Evolutionary conservation across 2,329 filamentous ascomycete species (phyloP).

Genomic region (Nemania sp.): DNA sequence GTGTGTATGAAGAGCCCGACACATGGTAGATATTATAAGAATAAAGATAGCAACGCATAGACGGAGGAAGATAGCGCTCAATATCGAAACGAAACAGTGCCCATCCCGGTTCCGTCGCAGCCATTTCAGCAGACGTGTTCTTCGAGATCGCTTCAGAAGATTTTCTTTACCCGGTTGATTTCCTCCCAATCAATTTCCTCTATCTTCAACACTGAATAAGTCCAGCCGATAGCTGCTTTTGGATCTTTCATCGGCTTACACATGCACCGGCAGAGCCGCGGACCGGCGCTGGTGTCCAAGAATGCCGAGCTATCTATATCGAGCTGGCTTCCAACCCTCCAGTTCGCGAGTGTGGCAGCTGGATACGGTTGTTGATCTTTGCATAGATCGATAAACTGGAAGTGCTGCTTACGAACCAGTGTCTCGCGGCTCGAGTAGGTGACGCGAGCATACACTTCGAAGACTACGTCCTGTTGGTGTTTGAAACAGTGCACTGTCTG

Average conservation of each 20-base stretch:
- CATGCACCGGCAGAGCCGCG: slow-evolving; percentile 37
- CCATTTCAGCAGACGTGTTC: background rate
- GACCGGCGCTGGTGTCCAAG: slow-evolving; percentile 24
- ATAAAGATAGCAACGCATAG: too few species aligned
- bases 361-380: slow-evolving; percentile 59
- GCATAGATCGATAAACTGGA: slow-evolving; percentile 67
- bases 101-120: background rate
- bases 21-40: too few species aligned
- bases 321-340: slow-evolving; percentile 35
- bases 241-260: slow-evolving; percentile 36
- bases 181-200: slow-evolving; percentile 34
- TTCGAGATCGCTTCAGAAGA: slow-evolving; percentile 16
- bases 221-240: slow-evolving; percentile 34
- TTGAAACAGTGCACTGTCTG: slow-evolving; percentile 45
- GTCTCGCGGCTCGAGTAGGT: slow-evolving; percentile 60
- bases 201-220: slow-evolving; percentile 35
- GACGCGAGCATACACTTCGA: slow-evolving; percentile 69
- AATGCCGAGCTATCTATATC: slow-evolving; percentile 38
- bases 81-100: background rate
- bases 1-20: too few species aligned
- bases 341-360: slow-evolving; percentile 35
- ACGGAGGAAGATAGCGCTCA: background rate
- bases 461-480: slow-evolving; percentile 47
- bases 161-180: slow-evolving; percentile 33
- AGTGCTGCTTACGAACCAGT: slow-evolving; percentile 58